phyloP scores from a whole-genome alignment of 306 rosid genomes.

The Begonia masoniana region DNA sequence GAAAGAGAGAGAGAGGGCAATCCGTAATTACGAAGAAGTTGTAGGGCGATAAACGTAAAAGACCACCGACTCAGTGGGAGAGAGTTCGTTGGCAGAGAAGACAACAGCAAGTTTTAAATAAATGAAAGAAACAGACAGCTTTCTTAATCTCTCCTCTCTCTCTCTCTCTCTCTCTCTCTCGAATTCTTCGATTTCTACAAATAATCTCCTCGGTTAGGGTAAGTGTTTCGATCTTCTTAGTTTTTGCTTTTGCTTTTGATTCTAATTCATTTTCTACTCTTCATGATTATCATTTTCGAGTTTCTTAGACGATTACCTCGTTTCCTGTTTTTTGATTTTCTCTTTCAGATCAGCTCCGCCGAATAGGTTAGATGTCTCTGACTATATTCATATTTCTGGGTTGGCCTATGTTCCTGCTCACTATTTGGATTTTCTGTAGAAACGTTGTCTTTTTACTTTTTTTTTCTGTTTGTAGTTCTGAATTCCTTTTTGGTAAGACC shows the following conservation, averaged over 20 bases:
- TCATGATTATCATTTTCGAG: background rate
- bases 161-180: conserved; percentile 1
- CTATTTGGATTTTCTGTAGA: too few relatives aligned
- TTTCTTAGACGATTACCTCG: background rate
- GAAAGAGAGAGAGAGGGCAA: background rate
- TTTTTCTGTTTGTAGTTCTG: too few relatives aligned
- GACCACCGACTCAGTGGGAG: conserved; percentile 20
- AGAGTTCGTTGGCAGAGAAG: conserved; percentile 11
- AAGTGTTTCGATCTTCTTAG: background rate
- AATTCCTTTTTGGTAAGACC: too few relatives aligned
- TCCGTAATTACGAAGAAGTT: background rate
- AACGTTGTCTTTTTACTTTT: too few relatives aligned
- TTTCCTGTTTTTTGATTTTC: background rate
- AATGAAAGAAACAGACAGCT: background rate
- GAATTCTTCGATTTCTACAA: background rate
- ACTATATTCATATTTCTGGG: too few relatives aligned
- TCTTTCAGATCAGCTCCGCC: background rate
- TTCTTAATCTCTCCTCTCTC: conserved; percentile 1
- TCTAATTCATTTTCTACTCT: background rate
- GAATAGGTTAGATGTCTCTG: too few relatives aligned
- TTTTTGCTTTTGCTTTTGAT: background rate
- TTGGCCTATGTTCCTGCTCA: too few relatives aligned
- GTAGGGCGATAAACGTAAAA: conserved; percentile 1
- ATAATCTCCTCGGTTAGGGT: conserved; percentile 19
- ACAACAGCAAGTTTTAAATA: conserved; percentile 11